phyloP scores from a whole-genome alignment of 1,284 basidiomycete species.

The Ganoderma sinense region DNA sequence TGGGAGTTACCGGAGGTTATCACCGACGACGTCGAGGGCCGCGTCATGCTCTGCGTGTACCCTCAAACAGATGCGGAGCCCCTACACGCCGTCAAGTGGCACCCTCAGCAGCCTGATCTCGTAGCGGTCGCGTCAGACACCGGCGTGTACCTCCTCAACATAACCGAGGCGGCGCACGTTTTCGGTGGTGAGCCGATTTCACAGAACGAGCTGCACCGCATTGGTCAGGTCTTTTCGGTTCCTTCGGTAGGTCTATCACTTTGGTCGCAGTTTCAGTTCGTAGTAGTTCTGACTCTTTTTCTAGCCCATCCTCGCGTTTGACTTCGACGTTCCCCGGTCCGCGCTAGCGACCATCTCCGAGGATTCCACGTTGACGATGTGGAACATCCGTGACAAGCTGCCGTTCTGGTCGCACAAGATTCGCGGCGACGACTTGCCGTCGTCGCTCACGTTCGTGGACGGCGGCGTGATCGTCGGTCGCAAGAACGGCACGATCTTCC shows the following conservation, averaged over 20 bases:
- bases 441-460: conserved; percentile 82
- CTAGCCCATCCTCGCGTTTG: conserved; percentile 80
- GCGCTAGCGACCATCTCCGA: conserved; percentile 80
- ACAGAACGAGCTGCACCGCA: conserved; percentile 69
- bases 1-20: conserved; percentile 85
- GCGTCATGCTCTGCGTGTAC: conserved; percentile 72
- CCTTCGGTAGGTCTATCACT: conserved; percentile 63
- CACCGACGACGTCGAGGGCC: conserved; percentile 83
- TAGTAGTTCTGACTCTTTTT: conserved; percentile 14
- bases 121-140: conserved; percentile 80
- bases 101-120: conserved; percentile 77
- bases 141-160: conserved; percentile 76
- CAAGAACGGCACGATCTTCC: conserved; percentile 82
- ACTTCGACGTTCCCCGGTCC: conserved; percentile 78
- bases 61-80: conserved; percentile 65
- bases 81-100: conserved; percentile 84
- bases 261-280: not conserved
- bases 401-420: conserved; percentile 79
- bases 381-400: conserved; percentile 77
- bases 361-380: conserved; percentile 79
- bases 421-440: conserved; percentile 78
- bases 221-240: conserved; percentile 70
- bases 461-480: conserved; percentile 81
- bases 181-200: conserved; percentile 69
- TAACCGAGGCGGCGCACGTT: conserved; percentile 62